Evolutionary conservation across 345 rosid genomes (phyloP).

Genomic region (Combretum micranthum): DNA sequence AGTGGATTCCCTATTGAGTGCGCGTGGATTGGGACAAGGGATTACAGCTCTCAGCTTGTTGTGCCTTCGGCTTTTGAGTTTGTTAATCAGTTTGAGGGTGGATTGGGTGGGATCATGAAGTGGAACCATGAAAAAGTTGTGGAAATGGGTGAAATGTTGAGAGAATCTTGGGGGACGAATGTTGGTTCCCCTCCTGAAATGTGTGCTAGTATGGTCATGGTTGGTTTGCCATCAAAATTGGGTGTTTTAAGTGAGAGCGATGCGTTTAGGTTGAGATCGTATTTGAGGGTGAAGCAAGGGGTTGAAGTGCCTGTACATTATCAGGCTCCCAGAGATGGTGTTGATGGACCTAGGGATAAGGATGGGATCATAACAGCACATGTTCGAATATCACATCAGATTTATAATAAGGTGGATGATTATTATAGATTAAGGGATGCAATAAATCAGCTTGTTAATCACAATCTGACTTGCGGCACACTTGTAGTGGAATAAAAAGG

Average conservation of each 20-base stretch:
- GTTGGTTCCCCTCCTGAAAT: slow-evolving; percentile 78
- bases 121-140: slow-evolving; percentile 71
- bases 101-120: slow-evolving; percentile 70
- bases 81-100: slow-evolving; percentile 71
- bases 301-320: slow-evolving; percentile 83
- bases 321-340: slow-evolving; percentile 47
- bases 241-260: slow-evolving; percentile 42
- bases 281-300: slow-evolving; percentile 50
- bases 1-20: slow-evolving; percentile 85
- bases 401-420: slow-evolving; percentile 75
- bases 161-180: slow-evolving; percentile 74
- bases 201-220: slow-evolving; percentile 89
- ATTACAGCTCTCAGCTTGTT: slow-evolving; percentile 80
- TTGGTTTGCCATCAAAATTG: slow-evolving; percentile 70
- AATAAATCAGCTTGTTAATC: slow-evolving; percentile 39
- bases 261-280: slow-evolving; percentile 47
- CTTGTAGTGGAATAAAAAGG: too few relatives aligned
- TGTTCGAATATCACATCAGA: slow-evolving; percentile 80
- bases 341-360: slow-evolving; percentile 4
- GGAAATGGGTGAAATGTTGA: slow-evolving; percentile 85
- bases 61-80: slow-evolving; percentile 76
- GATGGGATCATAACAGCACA: slow-evolving; percentile 49
- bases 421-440: slow-evolving; percentile 75
- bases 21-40: slow-evolving; percentile 90
- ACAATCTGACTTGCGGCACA: slow-evolving; percentile 43